These are phyloP conservation scores for Calcarisporium arbuscula DNA, from an alignment of 2,329 filamentous ascomycete species.

Conservation along the genomic window DNA sequence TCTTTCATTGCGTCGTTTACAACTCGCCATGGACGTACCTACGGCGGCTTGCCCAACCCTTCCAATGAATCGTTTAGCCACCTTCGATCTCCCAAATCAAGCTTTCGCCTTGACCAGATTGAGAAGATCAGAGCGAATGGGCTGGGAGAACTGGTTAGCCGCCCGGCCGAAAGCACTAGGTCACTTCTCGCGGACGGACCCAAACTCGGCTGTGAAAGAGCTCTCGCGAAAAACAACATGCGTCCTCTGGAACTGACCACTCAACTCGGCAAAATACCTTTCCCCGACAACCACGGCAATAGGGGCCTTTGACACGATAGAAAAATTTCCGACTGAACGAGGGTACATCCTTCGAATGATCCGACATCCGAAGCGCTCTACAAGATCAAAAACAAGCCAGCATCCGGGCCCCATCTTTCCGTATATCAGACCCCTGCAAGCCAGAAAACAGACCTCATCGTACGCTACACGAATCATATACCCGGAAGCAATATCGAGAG, in stretches of 20 bases:
- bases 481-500: slow-evolving; percentile 15
- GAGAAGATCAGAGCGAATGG: slow-evolving; percentile 13
- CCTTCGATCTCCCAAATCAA: too few species aligned
- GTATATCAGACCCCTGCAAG: slow-evolving; percentile 2
- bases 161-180: slow-evolving; percentile 16
- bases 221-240: slow-evolving; percentile 16
- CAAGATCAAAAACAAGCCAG: slow-evolving; percentile 14
- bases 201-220: slow-evolving; percentile 17
- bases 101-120: too few species aligned
- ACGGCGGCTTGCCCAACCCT: too few species aligned
- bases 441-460: slow-evolving; percentile 3
- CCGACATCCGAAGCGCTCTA: neutral
- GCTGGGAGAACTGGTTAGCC: slow-evolving; percentile 9
- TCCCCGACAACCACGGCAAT: slow-evolving; percentile 16
- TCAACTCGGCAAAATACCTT: too few species aligned
- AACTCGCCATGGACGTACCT: too few species aligned
- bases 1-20: too few species aligned
- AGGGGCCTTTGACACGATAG: slow-evolving; percentile 16
- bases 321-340: slow-evolving; percentile 18
- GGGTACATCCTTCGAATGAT: slow-evolving; percentile 13
- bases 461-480: slow-evolving; percentile 11
- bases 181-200: slow-evolving; percentile 17
- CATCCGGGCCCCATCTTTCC: slow-evolving; percentile 11
- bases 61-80: too few species aligned
- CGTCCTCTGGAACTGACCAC: too few species aligned